Percentiles rank a stretch among this genome's conserved stretches.
Conservation (phyloP, 1,139 yeast genomes). For the Tardiomyces depauwii region DNA sequence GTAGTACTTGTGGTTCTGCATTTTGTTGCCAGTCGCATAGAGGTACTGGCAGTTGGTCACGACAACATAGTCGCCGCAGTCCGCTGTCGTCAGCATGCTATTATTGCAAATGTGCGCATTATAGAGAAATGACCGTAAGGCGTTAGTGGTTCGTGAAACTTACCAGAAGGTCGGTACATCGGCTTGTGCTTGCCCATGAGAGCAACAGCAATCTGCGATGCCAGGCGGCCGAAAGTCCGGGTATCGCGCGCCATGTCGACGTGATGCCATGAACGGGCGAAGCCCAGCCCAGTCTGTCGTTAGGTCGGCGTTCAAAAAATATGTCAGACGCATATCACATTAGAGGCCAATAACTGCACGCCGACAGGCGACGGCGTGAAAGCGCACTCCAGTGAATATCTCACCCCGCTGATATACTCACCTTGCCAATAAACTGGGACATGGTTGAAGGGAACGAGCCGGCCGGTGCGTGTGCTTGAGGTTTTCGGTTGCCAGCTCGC, state of each 20-base stretch:
- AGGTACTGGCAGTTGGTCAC: constrained; percentile 84
- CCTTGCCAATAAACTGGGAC: constrained; percentile 25
- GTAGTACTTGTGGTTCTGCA: constrained; percentile 80
- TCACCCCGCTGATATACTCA: too few relatives aligned
- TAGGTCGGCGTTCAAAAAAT: too few relatives aligned
- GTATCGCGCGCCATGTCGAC: constrained; percentile 78
- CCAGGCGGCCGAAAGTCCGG: constrained; percentile 86
- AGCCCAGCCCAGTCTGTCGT: constrained; percentile 47
- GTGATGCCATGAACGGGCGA: constrained; percentile 91
- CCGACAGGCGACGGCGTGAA: too few relatives aligned
- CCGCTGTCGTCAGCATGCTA: constrained; percentile 27
- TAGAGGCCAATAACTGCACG: too few relatives aligned
- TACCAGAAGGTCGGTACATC: constrained; percentile 46
- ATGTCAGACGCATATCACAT: too few relatives aligned
- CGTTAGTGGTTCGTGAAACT: too few relatives aligned
- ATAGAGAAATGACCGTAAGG: constrained; percentile 7
- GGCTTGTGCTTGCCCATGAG: constrained; percentile 97
- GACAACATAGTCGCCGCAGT: constrained; percentile 93
- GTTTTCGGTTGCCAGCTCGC: too few relatives aligned
- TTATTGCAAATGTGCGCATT: constrained; percentile 9
- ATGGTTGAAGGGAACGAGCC: constrained; percentile 5
- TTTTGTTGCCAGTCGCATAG: constrained; percentile 72
- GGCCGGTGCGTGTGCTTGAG: too few relatives aligned
- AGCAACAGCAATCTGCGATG: constrained; percentile 76
- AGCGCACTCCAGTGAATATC: too few relatives aligned